Percentiles rank a stretch among this genome's conserved stretches.
These are phyloP conservation scores for Antitrichia curtipendula DNA, from an alignment of 225 moss, liverwort and hornwort species.

Conservation along the genomic window DNA sequence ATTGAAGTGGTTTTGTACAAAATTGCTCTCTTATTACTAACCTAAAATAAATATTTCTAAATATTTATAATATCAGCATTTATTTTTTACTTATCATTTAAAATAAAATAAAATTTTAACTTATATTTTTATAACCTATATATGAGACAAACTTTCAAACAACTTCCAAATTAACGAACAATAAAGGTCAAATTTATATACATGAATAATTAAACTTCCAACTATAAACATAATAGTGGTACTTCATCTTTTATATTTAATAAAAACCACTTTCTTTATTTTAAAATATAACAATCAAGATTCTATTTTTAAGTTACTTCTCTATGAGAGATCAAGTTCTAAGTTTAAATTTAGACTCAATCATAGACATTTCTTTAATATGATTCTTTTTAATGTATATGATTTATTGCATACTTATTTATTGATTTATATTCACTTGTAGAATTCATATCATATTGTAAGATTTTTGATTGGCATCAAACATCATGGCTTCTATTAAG, in stretches of 20 bases:
- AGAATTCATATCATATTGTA: neutral
- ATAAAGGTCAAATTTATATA: rapidly evolving
- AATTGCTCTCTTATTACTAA: neutral
- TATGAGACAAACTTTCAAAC: neutral
- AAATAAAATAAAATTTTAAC: neutral
- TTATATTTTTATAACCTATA: neutral
- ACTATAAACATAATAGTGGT: neutral
- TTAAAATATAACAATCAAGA: neutral
- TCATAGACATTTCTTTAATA: neutral
- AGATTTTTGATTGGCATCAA: neutral
- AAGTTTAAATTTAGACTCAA: too few species aligned
- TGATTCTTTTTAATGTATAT: neutral
- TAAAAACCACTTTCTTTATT: neutral
- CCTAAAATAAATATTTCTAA: rapidly evolving
- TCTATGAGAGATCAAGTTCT: neutral
- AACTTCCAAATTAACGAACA: too few species aligned
- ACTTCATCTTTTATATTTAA: neutral
- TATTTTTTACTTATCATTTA: neutral
- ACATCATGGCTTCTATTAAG: neutral
- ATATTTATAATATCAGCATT: too few species aligned
- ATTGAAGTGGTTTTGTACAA: rapidly evolving
- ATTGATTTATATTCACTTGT: neutral
- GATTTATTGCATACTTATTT: neutral
- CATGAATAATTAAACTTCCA: neutral
- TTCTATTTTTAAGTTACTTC: neutral